Evolutionary conservation across 176 grass and related monocot species (phyloP).

Genomic region (Zoysia pacifica): DNA sequence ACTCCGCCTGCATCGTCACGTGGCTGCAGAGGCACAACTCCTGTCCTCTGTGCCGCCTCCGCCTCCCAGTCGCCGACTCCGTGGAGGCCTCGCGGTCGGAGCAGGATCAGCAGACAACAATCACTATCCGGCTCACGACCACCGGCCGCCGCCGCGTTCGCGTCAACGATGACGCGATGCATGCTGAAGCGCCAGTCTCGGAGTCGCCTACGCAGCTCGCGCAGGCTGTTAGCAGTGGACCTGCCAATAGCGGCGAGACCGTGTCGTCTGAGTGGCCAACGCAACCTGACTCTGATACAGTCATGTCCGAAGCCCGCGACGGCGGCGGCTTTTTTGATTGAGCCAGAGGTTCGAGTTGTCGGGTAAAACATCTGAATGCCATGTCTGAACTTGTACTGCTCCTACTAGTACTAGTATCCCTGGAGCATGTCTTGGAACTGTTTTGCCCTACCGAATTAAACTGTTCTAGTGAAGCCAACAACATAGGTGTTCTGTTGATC

Average conservation of each 20-base stretch:
- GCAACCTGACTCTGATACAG: conserved; percentile 46
- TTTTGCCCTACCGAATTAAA: conserved; percentile 19
- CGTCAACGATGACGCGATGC: background rate
- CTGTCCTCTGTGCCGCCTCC: conserved; percentile 85
- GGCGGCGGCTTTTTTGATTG: conserved; percentile 57
- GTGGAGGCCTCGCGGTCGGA: background rate
- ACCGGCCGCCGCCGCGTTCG: conserved; percentile 28
- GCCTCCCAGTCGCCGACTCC: conserved; percentile 34
- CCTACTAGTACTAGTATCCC: background rate
- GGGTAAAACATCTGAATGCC: conserved; percentile 24
- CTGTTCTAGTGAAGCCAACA: background rate
- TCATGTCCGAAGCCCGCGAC: conserved; percentile 62
- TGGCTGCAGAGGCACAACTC: conserved; percentile 88
- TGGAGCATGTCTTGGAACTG: conserved; percentile 3
- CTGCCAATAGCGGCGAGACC: conserved; percentile 65
- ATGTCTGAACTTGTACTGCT: background rate
- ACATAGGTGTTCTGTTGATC: background rate
- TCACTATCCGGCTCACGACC: conserved; percentile 46
- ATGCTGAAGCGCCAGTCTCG: conserved; percentile 11
- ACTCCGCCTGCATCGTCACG: conserved; percentile 75
- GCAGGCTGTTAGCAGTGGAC: conserved; percentile 51
- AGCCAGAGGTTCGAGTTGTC: conserved; percentile 22
- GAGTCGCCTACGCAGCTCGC: conserved; percentile 71
- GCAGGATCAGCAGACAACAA: conserved; percentile 17
- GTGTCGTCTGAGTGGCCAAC: conserved; percentile 68